phyloP scores from a whole-genome alignment of 2,329 filamentous ascomycete species.

The Alternaria infectoria region DNA sequence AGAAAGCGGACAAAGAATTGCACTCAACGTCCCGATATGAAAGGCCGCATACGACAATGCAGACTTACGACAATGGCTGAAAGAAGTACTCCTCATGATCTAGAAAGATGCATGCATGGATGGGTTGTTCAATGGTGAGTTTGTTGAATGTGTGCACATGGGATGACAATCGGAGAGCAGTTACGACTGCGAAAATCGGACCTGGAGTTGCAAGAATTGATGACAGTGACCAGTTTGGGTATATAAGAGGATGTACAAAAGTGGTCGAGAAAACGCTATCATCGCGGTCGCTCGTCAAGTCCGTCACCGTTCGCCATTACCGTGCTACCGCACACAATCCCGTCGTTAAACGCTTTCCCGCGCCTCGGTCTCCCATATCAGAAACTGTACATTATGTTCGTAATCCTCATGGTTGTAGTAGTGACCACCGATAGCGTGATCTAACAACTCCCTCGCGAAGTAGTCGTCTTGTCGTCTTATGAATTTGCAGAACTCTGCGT shows the following conservation, averaged over 20 bases:
- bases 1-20: neutral
- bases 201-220: no score
- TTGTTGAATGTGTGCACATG: neutral
- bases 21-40: neutral
- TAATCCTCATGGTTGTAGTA: slow-evolving; percentile 25
- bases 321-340: neutral
- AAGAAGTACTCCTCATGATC: neutral
- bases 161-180: no score
- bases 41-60: neutral
- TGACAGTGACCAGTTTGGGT: no score
- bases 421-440: slow-evolving; percentile 27
- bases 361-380: slow-evolving; percentile 27
- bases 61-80: neutral
- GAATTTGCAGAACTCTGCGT: slow-evolving; percentile 28
- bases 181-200: no score
- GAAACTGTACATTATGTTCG: slow-evolving; percentile 26
- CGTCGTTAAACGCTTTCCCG: slow-evolving; percentile 24
- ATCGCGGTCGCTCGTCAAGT: neutral
- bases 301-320: neutral
- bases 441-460: slow-evolving; percentile 21
- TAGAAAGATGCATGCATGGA: neutral
- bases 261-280: neutral
- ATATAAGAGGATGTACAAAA: neutral
- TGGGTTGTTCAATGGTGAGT: neutral
- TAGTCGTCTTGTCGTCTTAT: slow-evolving; percentile 29